Evolutionary conservation across 2,329 filamentous ascomycete genomes (phyloP).

Genomic region (Aspergillus bombycis): DNA sequence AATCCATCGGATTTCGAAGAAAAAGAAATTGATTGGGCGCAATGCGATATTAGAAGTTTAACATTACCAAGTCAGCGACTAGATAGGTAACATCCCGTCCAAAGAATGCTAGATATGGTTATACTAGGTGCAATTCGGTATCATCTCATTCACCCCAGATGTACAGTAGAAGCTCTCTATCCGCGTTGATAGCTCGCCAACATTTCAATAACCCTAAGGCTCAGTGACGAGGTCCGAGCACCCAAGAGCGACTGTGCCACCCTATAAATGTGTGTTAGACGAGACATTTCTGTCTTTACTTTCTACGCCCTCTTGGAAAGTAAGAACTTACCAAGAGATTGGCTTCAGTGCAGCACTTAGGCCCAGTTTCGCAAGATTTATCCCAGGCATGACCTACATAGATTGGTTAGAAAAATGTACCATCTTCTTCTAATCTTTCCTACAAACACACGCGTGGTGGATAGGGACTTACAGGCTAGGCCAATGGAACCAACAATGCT

Average conservation of each 20-base stretch:
- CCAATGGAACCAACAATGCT: constrained; percentile 32
- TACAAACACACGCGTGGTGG: background rate
- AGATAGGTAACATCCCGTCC: background rate
- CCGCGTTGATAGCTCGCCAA: background rate
- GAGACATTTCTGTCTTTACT: background rate
- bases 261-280: background rate
- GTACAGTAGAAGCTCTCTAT: background rate
- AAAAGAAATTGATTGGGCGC: background rate
- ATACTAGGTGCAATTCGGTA: background rate
- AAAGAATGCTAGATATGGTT: background rate
- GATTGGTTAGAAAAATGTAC: background rate
- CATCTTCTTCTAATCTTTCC: background rate
- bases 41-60: background rate
- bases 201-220: background rate
- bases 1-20: background rate
- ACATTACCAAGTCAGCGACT: background rate
- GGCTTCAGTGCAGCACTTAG: constrained; percentile 36
- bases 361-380: constrained; percentile 21
- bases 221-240: background rate
- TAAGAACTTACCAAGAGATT: constrained; percentile 31
- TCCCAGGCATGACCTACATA: constrained; percentile 29
- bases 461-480: constrained; percentile 27
- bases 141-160: background rate
- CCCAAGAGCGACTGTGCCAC: background rate
- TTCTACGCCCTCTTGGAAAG: background rate